Evolutionary conservation across 129 eudicot genomes (phyloP), one percentile per base, ranked within the genome.

Genomic region (Escallonia rubra): DNA sequence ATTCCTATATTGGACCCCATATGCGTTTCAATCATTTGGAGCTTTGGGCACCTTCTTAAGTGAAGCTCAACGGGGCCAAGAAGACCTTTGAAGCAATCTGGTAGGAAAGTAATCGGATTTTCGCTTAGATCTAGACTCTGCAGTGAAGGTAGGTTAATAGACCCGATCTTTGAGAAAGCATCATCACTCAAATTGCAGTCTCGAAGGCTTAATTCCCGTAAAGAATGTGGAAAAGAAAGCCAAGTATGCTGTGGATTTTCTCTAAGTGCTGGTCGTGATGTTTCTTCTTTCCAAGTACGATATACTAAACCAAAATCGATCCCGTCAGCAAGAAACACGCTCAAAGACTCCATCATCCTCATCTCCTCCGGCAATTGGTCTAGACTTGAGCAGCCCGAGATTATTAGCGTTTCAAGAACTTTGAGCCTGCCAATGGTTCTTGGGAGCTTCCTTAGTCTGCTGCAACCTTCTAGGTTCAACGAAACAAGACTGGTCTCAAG

Each of bases 401-500:
- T 41, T 6, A 65, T 2, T 8, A 75, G 46, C 2, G 14, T 43
- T 43, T 65, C 11, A n/a, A 71, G 66, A 39, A 14, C 13, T 43
- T 52, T 71, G 44, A 80, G 54, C 71, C 9, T 63, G 12, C 52
- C 41, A 9, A 74, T 8, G 14, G 14, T 10, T 53, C 55, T 38
- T n/a, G 75, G 81, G 49, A 49, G 53, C 70, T 11, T 66, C 44
- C 68, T 51, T 7, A 74, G 38, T 3, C 41, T 50, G 2, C n/a
- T 12, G 55, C 78, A 80, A 48, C 43, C 62, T 45, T 57, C 45
- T 51, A 80, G 69, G 65, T 80, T 67, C 45, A 80, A 23, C 12
- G 62, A 23, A 41, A 42, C n/a, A 72, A 76, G 78, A 10, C 53
- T 53, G n/a, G n/a, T n/a, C 43, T 9, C 49, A 6, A 76, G 63